phyloP scores from a whole-genome alignment of 305 asterid species.

The Petunia hybrid region DNA sequence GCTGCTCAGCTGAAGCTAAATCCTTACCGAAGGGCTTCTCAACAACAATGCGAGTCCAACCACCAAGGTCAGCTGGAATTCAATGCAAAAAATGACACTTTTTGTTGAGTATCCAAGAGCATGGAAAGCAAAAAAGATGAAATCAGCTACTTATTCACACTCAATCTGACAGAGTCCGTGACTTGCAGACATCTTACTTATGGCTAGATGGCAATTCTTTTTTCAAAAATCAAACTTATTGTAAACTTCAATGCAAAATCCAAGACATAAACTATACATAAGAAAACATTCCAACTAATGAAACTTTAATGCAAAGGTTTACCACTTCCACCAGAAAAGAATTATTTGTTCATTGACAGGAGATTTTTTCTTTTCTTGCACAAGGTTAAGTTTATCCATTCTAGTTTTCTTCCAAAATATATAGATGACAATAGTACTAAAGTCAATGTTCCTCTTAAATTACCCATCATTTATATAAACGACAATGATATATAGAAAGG shows the following conservation, averaged over 20 bases:
- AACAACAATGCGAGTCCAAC: constrained; percentile 96
- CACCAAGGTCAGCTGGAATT: constrained; percentile 86
- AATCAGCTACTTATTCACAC: not conserved
- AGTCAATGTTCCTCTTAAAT: not conserved
- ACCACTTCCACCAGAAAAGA: constrained; percentile 4
- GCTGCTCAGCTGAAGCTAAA: constrained; percentile 90
- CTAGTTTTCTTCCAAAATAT: no score
- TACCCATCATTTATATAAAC: not conserved
- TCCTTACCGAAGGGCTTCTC: constrained; percentile 99
- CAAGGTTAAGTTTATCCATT: not conserved
- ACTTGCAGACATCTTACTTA: not conserved
- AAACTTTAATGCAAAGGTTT: not conserved
- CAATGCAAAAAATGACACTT: not conserved
- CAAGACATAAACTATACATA: not conserved
- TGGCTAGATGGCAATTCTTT: not conserved
- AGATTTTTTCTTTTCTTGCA: constrained; percentile 15
- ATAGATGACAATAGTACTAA: not conserved
- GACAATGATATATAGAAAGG: not conserved
- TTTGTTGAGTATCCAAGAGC: constrained; percentile 6
- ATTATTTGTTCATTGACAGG: not conserved
- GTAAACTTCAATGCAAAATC: constrained; percentile 4
- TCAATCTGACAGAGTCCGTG: not conserved
- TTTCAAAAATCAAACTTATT: not conserved
- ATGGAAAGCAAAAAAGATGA: not conserved
- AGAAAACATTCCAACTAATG: constrained; percentile 5